Base-by-base conservation (phyloP, 2,329 filamentous ascomycete species). In the Microthyrium microscopicum region DNA sequence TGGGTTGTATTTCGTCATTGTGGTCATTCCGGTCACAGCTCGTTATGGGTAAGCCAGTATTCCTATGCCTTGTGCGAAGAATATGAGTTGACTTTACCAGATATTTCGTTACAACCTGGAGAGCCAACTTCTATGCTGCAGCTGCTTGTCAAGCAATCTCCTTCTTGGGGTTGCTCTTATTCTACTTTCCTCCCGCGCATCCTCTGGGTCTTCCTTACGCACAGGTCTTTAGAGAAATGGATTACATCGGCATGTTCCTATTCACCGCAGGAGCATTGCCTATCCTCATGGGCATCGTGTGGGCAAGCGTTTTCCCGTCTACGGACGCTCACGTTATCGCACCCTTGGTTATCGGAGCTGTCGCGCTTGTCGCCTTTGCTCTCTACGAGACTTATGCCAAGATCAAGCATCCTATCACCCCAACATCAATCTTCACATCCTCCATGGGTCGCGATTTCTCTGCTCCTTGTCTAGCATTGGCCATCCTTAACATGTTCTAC, bases 401-500 rank as follows among this genome's bases (percentile, higher is more conserved):
- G 3, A 33, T 44, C 1, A 46, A 46, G 31, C 46, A 50, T 38
- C 49, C 49, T 0, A 34, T 65, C 11, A 61, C 59, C 2, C 62
- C 62, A 5, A 51, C 58, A 0, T 50, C 54, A 29, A 50, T 66
- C 41, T 66, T 66, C 43, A 56, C 56, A 4, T 48, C 53, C 6
- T 54, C 53, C 7, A 44, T 50, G 20, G 62, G 62, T 2, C 51
- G 62, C n/a, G 60, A 62, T 27, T 55, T 66, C 26, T 63, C 61
- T 0, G 60, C 57, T 0, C 60, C 61, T 0, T 58, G 54, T 22
- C 49, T 64, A 18, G 56, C 56, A 3, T 48, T 57, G 1, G 56
- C 54, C 26, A 55, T 66, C 26, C 51, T 64, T 13, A 65, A 58
- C 36, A 66, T 66, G 61, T 64, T 65, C 43, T 66, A 64, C 46